A percentile compares a stretch with the other conserved stretches of the same genome.
These are phyloP conservation scores for Xylariales sp. DNA, from an alignment of 2,329 filamentous ascomycete species.

Conservation along the genomic window DNA sequence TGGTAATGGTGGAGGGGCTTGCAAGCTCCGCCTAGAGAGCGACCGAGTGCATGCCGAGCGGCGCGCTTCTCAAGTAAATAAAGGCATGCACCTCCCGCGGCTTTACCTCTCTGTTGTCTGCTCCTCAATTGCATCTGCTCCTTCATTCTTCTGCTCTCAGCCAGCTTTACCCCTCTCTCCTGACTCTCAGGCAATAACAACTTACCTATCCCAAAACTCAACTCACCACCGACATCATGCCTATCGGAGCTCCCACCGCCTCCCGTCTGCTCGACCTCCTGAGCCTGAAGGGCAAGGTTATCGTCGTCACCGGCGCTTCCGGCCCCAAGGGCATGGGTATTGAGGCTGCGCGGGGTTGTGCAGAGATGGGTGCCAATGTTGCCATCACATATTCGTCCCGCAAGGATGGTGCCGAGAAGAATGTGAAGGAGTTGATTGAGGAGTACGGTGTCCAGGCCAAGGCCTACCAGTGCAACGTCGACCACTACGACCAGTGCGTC, in stretches of 20 bases:
- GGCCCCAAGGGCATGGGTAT: conserved; percentile 68
- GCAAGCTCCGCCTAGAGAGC: no score
- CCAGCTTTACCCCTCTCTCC: no score
- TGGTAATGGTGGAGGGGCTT: no score
- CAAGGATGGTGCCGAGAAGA: conserved; percentile 63
- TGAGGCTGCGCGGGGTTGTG: conserved; percentile 63
- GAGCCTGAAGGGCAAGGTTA: conserved; percentile 68
- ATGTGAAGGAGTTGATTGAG: conserved; percentile 59
- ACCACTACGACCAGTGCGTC: conserved; percentile 46
- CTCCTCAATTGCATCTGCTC: no score
- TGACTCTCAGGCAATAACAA: no score
- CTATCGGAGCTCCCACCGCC: conserved; percentile 52
- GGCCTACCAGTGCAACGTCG: conserved; percentile 57
- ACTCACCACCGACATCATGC: conserved; percentile 37
- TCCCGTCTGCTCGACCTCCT: conserved; percentile 61
- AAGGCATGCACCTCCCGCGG: no score
- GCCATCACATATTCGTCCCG: conserved; percentile 70
- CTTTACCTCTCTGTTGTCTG: no score
- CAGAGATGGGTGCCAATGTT: conserved; percentile 67
- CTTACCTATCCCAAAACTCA: conserved; percentile 2
- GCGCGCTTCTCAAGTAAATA: no score
- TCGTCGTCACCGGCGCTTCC: conserved; percentile 66
- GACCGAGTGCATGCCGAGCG: no score
- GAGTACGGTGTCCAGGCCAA: conserved; percentile 65
- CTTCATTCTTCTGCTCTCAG: no score